Evolutionary conservation across 1,284 basidiomycete genomes (phyloP), one percentile per base, ranked within the genome.

Genomic region (Microbotryum silenes-acaulis): DNA sequence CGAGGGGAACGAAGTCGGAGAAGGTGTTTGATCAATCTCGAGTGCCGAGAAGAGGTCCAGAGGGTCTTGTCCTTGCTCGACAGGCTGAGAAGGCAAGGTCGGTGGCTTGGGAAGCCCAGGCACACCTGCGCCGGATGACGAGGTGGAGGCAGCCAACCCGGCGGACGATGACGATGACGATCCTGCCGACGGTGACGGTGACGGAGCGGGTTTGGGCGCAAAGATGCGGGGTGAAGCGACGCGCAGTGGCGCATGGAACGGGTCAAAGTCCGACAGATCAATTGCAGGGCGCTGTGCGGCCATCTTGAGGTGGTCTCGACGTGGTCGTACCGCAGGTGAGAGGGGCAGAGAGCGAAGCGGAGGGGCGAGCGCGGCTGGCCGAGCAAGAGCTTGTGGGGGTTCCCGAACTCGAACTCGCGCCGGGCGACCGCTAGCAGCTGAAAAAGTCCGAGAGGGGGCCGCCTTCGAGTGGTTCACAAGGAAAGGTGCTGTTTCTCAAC

Each of bases 261-360:
- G 59, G 37, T 63, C 62, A 6, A 63, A 12, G 52, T 63, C 63
- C 4, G 63, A 64, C 18, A 64, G 42, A 44, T 64, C 63, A 33
- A 64, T 31, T 23, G 33, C 16, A 29, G 27, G 33, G n/a, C 21
- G 9, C 20, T 53, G 51, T 7, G 23, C 51, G 14, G 25, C 33
- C 51, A 53, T n/a, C 10, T 42, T 42, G 37, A 12, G 12, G 14
- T 10, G 16, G 4, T 9, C 14, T 10, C 12, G 37, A 42, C 37
- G 12, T 4, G 37, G 37, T 42, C 14, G 37, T 42, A 42, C 37
- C 37, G 12, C 12, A 42, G 5, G 37, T 14, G 37, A 42, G 37
- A 42, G 37, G 16, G 37, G 37, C 37, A 5, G 37, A 12, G 37
- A 12, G 37, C 1, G 37, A 18, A 18, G 37, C 37, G 37, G 37